A percentile compares a stretch with the other conserved stretches of the same genome.
Evolutionary conservation across 176 grass and related monocot species (phyloP).

Genomic region (Secale cereale): DNA sequence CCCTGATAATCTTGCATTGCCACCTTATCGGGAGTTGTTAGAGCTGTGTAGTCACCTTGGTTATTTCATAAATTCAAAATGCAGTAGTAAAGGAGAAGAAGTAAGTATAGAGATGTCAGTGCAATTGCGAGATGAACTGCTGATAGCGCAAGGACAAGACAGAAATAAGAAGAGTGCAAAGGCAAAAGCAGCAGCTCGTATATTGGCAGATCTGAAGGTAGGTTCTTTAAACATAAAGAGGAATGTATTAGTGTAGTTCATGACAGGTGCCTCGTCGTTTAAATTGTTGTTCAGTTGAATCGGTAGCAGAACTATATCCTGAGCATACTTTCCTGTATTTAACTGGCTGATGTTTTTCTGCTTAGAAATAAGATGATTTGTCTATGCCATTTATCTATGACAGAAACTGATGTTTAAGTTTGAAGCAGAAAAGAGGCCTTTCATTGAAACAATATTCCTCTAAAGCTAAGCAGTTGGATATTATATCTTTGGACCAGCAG

Average conservation of each 20-base stretch:
- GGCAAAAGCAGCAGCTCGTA: constrained; percentile 64
- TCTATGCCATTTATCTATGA: background rate
- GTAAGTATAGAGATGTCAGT: constrained; percentile 65
- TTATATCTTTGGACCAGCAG: constrained; percentile 30
- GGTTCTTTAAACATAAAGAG: constrained; percentile 7
- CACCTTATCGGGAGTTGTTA: constrained; percentile 75
- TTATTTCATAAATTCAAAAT: constrained; percentile 69
- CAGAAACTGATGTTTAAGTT: constrained; percentile 23
- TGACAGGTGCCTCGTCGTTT: background rate
- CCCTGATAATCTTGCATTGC: constrained; percentile 80
- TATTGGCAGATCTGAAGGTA: constrained; percentile 85
- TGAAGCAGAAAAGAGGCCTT: constrained; percentile 36
- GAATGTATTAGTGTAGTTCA: background rate
- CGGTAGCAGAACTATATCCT: constrained; percentile 7
- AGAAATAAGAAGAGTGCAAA: constrained; percentile 77
- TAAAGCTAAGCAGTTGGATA: constrained; percentile 26
- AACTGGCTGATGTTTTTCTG: too few species aligned
- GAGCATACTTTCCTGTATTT: constrained; percentile 7
- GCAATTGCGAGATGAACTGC: constrained; percentile 65
- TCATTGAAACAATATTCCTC: constrained; percentile 35
- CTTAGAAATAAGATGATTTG: background rate
- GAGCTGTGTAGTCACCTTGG: constrained; percentile 82
- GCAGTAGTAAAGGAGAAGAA: constrained; percentile 52
- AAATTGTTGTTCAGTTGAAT: constrained; percentile 10
- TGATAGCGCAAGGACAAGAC: constrained; percentile 55